Conservation (phyloP, 495 filamentous ascomycete species). For the Hyaloscypha variabilis region DNA sequence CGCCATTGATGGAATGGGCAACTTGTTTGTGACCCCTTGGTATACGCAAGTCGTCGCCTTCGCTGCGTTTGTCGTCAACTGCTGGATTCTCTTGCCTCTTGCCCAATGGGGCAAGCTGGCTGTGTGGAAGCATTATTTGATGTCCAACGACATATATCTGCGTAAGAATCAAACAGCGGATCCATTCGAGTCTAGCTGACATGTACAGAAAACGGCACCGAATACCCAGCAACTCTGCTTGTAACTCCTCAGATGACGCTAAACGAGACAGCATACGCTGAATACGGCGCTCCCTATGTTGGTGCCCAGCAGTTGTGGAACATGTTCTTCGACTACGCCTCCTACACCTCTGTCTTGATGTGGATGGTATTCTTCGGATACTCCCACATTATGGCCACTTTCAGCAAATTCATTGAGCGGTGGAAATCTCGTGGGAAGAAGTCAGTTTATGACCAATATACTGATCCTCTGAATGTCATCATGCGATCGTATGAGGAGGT, state of each 20-base stretch:
- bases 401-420: constrained; percentile 41
- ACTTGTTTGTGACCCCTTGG: constrained; percentile 55
- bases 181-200: not conserved
- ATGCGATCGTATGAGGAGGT: constrained; percentile 57
- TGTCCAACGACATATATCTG: constrained; percentile 56
- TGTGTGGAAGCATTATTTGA: constrained; percentile 51
- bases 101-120: constrained; percentile 57
- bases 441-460: constrained; percentile 54
- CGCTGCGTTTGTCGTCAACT: constrained; percentile 52
- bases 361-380: constrained; percentile 61
- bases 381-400: constrained; percentile 43
- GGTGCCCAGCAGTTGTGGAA: constrained; percentile 55
- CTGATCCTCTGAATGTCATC: constrained; percentile 56
- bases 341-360: constrained; percentile 54
- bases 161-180: constrained; percentile 19
- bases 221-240: constrained; percentile 49
- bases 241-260: constrained; percentile 50
- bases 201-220: constrained; percentile 43
- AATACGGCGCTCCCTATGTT: constrained; percentile 54
- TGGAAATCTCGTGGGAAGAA: constrained; percentile 32
- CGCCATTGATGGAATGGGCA: constrained; percentile 48
- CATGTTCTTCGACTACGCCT: constrained; percentile 61
- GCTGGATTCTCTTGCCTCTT: constrained; percentile 57
- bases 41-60: constrained; percentile 59
- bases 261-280: constrained; percentile 55